Conservation (phyloP, 257 asterid species). For the Solanum rostratum region DNA sequence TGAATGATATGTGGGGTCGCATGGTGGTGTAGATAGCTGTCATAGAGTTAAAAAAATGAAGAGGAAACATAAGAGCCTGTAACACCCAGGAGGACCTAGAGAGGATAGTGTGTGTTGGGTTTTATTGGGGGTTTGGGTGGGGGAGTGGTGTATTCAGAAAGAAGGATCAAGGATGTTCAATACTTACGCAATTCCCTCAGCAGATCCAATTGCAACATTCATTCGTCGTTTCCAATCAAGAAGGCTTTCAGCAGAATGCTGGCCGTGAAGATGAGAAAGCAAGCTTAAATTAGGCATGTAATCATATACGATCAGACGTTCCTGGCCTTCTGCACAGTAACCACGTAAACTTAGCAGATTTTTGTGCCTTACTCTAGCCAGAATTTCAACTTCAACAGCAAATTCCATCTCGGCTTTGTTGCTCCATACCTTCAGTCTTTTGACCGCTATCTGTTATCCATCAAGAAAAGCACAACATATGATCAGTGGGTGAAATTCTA, state of each 20-base stretch:
- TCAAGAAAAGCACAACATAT: not conserved
- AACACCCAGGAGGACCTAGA: not conserved
- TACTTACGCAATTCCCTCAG: constrained; percentile 81
- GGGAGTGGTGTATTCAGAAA: not conserved
- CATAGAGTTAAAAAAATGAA: not conserved
- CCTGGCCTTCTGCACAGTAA: constrained; percentile 90
- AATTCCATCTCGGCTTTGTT: constrained; percentile 83
- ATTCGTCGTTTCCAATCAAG: constrained; percentile 78
- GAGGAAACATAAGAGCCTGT: not conserved
- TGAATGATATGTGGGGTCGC: constrained; percentile 91
- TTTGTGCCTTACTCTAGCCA: constrained; percentile 79
- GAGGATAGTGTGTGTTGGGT: not conserved
- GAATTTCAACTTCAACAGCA: constrained; percentile 80
- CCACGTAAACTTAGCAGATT: constrained; percentile 80
- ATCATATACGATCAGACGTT: constrained; percentile 76
- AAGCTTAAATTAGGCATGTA: constrained; percentile 86
- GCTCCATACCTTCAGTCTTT: constrained; percentile 89
- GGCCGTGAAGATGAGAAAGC: constrained; percentile 88
- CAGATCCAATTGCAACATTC: constrained; percentile 78
- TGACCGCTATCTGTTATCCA: constrained; percentile 67
- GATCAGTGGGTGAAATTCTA: not conserved
- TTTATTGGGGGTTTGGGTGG: not conserved
- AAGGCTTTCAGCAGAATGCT: constrained; percentile 74
- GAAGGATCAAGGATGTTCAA: not conserved
- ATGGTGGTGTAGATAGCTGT: constrained; percentile 73